phyloP scores from a whole-genome alignment of 2,329 filamentous ascomycete genomes.

The Aspergillus novofumigatus region DNA sequence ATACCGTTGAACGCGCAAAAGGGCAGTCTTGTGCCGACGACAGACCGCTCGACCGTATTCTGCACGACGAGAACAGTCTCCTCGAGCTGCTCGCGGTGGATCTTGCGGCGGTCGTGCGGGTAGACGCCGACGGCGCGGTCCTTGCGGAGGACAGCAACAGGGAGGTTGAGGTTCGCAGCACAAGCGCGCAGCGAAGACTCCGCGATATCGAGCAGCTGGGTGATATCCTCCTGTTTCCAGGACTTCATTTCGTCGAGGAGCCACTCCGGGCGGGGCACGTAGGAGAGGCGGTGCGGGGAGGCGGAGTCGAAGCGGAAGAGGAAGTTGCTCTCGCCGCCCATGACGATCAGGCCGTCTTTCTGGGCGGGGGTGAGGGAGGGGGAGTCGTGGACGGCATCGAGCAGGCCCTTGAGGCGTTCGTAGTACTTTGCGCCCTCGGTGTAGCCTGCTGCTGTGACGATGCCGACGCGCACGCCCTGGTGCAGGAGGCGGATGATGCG shows the following conservation, averaged over 20 bases:
- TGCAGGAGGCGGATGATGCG: constrained; percentile 66
- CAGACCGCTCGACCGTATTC: constrained; percentile 79
- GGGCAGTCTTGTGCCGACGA: constrained; percentile 65
- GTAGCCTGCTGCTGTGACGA: constrained; percentile 95
- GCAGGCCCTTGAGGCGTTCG: constrained; percentile 75
- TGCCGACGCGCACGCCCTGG: constrained; percentile 79
- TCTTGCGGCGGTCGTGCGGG: constrained; percentile 60
- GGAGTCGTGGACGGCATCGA: constrained; percentile 70
- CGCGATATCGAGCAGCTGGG: constrained; percentile 78
- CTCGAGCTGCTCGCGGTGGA: constrained; percentile 84
- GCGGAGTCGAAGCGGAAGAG: constrained; percentile 72
- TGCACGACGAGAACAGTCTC: constrained; percentile 94
- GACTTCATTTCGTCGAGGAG: constrained; percentile 53
- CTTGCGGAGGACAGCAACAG: constrained; percentile 79
- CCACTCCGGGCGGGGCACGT: constrained; percentile 58
- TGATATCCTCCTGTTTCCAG: constrained; percentile 63
- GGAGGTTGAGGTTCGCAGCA: constrained; percentile 71
- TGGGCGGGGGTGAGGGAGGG: constrained; percentile 58
- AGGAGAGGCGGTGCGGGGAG: constrained; percentile 63
- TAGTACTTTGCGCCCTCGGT: constrained; percentile 84
- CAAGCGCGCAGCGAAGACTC: constrained; percentile 81
- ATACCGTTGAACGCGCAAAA: constrained; percentile 94
- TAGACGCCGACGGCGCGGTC: constrained; percentile 79
- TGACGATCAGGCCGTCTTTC: constrained; percentile 77
- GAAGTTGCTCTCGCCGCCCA: constrained; percentile 96